Evolutionary conservation across 345 rosid genomes (phyloP).

Genomic region (Streptanthus diversifolius): DNA sequence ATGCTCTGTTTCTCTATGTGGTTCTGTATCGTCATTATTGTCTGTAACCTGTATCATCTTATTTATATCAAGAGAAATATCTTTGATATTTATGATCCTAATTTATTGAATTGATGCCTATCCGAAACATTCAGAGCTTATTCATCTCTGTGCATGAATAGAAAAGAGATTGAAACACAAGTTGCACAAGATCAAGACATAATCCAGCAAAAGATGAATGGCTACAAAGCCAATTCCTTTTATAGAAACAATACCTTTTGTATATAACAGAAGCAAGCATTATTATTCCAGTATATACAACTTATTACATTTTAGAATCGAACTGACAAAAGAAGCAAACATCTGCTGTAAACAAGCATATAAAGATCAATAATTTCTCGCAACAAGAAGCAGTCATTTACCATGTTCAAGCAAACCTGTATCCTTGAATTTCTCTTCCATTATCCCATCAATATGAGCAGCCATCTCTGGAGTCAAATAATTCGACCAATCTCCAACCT

Average conservation of each 20-base stretch:
- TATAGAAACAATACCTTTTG: not conserved
- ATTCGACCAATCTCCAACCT: conserved; percentile 43
- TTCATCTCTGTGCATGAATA: not conserved
- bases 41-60: conserved; percentile 5
- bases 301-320: not conserved
- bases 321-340: not conserved
- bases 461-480: conserved; percentile 40
- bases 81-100: conserved; percentile 2
- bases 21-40: not conserved
- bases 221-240: not conserved
- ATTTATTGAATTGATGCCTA: not conserved
- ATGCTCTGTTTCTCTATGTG: conserved; percentile 27
- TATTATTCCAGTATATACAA: not conserved
- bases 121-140: not conserved
- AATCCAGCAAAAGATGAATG: not conserved
- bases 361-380: no score
- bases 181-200: not conserved
- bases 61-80: conserved; percentile 8
- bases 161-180: not conserved
- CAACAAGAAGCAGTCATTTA: not conserved
- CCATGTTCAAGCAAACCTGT: conserved; percentile 29
- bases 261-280: not conserved
- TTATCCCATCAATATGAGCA: conserved; percentile 26
- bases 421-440: conserved; percentile 29
- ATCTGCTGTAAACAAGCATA: not conserved